Base-by-base conservation (phyloP, 1,139 yeast genomes). In the Hansenula sp. region DNA sequence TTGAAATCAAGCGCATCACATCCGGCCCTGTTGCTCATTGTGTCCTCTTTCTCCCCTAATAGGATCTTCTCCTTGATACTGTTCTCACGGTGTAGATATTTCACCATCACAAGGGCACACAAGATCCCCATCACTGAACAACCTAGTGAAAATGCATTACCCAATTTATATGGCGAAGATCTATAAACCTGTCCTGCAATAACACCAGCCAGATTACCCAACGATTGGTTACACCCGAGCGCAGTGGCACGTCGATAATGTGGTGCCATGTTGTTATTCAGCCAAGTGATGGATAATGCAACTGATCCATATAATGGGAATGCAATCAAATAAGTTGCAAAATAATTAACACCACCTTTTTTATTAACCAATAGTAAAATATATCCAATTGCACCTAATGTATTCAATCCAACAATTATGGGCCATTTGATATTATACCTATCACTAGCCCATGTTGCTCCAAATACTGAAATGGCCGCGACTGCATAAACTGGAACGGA, bases 401-500 rank as follows among this genome's bases (percentile, higher is more conserved):
- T 68, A 4, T 65, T 56, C 47, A 76, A 56, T 2, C 80, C 60
- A 53, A 57, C 41, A 5, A 60, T 40, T 43, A 76, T 61, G n/a
- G 81, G 81, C 61, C 66, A 74, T 54, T 69, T 74, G 57, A 76
- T 81, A 36, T 61, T 59, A 18, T 59, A 51, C 39, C 52, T 57
- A 53, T 69, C 75, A 42, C 72, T 65, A 36, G 57, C 32, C 33
- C 47, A 54, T 3, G 73, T 66, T n/a, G 57, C 48, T 3, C 53
- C 42, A 31, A 63, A 41, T 41, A 60, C 62, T 2, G 60, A 57
- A 15, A 63, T 47, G 18, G 66, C 71, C 21, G 70, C 62, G 35
- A 65, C 50, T 24, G 67, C 46, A 54, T 70, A 71, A 21, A 67
- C 67, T 12, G 74, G 75, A 25, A 70, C 64, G 17, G 71, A 65